A percentile compares a stretch with the other conserved stretches of the same genome.
Conservation (phyloP, 2,329 filamentous ascomycete genomes). For the Colletotrichum chrysophilum region DNA sequence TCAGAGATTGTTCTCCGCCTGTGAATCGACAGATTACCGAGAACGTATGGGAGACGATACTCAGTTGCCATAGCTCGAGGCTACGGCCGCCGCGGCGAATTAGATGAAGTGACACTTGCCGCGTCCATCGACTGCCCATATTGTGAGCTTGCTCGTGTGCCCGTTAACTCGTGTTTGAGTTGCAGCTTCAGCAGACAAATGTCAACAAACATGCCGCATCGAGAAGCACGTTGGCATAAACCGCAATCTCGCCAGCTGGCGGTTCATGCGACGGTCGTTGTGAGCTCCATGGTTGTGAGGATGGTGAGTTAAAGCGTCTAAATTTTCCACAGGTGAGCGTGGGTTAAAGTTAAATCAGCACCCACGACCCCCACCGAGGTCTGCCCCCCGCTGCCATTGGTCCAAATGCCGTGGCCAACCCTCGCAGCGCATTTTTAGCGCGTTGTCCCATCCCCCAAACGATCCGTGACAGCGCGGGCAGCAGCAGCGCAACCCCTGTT, state of each 20-base stretch:
- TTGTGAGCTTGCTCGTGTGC: neutral
- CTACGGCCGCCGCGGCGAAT: constrained; percentile 61
- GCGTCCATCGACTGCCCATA: neutral
- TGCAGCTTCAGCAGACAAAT: neutral
- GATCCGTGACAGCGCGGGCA: constrained; percentile 1
- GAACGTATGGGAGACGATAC: constrained; percentile 68
- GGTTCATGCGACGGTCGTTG: neutral
- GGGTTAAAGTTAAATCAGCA: constrained; percentile 17
- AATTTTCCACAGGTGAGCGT: neutral
- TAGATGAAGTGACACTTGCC: constrained; percentile 1
- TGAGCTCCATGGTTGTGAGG: neutral
- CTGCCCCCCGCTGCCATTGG: neutral
- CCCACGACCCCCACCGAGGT: neutral
- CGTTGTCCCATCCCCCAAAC: neutral
- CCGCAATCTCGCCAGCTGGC: neutral
- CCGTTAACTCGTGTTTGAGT: neutral
- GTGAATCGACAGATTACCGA: constrained; percentile 78
- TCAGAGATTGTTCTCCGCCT: constrained; percentile 78
- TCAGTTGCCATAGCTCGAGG: constrained; percentile 65
- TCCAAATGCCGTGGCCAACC: neutral
- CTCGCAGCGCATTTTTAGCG: neutral
- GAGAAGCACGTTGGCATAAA: neutral
- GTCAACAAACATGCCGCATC: neutral
- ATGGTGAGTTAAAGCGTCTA: neutral
- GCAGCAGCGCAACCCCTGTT: neutral